Base-by-base conservation (phyloP, 768 basidiomycete genomes). In the Russula olivacea region DNA sequence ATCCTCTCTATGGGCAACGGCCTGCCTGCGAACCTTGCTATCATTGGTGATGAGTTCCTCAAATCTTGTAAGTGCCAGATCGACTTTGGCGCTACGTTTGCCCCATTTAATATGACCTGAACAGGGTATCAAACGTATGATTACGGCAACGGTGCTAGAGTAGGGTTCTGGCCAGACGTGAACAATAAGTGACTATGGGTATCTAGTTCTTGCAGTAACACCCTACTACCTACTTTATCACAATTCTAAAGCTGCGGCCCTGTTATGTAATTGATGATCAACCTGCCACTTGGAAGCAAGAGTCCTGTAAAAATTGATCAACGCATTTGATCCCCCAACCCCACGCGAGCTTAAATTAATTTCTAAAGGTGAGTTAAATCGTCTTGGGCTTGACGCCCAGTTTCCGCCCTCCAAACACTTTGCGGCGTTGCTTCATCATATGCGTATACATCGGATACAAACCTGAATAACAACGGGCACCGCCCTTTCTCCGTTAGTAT, bases 121-220 rank as follows among this genome's bases (percentile, higher is more conserved):
- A 21, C 60, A 87, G 84, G 84, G 81, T 83, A 87, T 69, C 75
- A 81, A 6, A 75, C 80, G 28, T 88, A 79, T 68, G 86, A 87
- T 71, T 84, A 86, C 63, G 76, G 80, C 5, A 76, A 81, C 36
- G 77, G 74, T 0, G 79, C 71, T 5, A 75, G 83, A 48, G 78
- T 88, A 4, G 87, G 87, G 3, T 82, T 88, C 61, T 76, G 81
- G 36, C 75, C 79, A 17, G 84, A 83, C 64, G 73, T 81, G 58
- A 81, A 82, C 68, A 82, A 82, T 65, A 49, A 40, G 21, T 63
- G 34, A 55, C 40, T 8, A 28, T 14, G 36, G 28, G 47, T 28
- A 21, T 61, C 17, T 47, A 25, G 17, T 23, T 23, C 34, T 30
- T 6, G 6, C 30, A 30, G 30, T 30, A 30, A 30, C 28, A 28